These are phyloP conservation scores for Collariella sp. DNA, from an alignment of 495 filamentous ascomycete species.

Conservation along the genomic window DNA sequence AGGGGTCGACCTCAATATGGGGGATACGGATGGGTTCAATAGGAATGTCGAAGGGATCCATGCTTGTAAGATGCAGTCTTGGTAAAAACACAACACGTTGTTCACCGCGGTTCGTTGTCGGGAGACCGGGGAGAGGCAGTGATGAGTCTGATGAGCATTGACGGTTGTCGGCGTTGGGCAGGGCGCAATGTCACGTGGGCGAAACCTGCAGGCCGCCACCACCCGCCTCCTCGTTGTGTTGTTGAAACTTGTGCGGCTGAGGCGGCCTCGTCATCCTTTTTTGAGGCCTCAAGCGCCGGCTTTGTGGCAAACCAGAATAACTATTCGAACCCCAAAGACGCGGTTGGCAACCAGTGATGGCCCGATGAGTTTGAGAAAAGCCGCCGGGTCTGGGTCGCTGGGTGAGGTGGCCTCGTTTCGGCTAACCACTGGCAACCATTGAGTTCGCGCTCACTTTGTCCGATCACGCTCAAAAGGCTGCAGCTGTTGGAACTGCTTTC, in stretches of 20 bases:
- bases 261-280: too few relatives aligned
- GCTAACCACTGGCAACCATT: neutral
- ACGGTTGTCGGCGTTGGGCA: neutral
- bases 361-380: too few relatives aligned
- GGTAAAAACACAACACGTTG: neutral
- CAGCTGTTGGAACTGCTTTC: neutral
- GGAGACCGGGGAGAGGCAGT: neutral
- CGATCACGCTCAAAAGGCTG: neutral
- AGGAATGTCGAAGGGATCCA: conserved; percentile 5
- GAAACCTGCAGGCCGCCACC: neutral
- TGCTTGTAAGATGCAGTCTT: neutral
- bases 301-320: neutral
- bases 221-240: too few relatives aligned
- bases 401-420: neutral
- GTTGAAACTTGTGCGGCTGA: too few relatives aligned
- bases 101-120: conserved; percentile 1
- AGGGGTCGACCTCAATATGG: too few relatives aligned
- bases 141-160: neutral
- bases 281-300: neutral
- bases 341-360: too few relatives aligned
- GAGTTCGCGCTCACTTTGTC: neutral
- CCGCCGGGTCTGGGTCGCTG: neutral
- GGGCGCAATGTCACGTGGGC: neutral
- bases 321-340: too few relatives aligned
- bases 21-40: too few relatives aligned